Evolutionary conservation across 2,329 filamentous ascomycete genomes (phyloP), one percentile per base, ranked within the genome.

Genomic region (Trichoderma gracile): DNA sequence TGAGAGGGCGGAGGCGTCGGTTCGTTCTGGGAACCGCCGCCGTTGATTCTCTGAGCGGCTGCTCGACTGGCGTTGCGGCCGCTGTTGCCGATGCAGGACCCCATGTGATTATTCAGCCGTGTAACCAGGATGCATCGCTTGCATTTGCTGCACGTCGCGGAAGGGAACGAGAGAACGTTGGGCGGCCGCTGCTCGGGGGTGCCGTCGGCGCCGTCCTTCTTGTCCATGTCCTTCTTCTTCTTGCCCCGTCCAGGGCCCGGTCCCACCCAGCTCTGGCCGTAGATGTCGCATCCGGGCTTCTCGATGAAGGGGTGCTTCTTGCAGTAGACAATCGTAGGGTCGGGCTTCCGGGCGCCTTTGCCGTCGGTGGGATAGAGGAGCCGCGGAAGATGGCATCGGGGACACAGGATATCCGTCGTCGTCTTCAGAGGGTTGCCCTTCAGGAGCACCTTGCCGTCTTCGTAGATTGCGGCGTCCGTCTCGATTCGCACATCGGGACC

Each of bases 181-280:
- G 83, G 80, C 12, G 85, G 84, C 21, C 83, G 79, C 66, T 85
- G 82, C 66, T 86, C 85, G 6, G 83, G 77, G 12, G 78, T 78
- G 19, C 79, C 80, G 66, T 84, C 82, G 68, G 78, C 73, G 52
- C 80, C 77, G 56, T 78, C 77, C 76, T 81, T 86, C 79, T 85
- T 87, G 74, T 87, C 85, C 79, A 88, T 87, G 74, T 88, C 89
- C 81, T 91, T 92, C 83, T 89, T 92, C 80, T 90, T 91, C 79
- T 90, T 91, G 66, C 89, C 90, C 66, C 89, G 84, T 15, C 87
- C 87, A 23, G 87, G 87, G 0, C 85, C 85, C 23, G 89, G 88
- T 19, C 87, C 87, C 15, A 91, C 88, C 84, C 91, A 93, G 30
- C 89, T 91, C 76, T 93, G 91, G 57, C 89, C 90, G 76, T 93